Evolutionary conservation across 1,139 yeast genomes (phyloP).

Genomic region (Hemisphaericaspora xylofermentans): DNA sequence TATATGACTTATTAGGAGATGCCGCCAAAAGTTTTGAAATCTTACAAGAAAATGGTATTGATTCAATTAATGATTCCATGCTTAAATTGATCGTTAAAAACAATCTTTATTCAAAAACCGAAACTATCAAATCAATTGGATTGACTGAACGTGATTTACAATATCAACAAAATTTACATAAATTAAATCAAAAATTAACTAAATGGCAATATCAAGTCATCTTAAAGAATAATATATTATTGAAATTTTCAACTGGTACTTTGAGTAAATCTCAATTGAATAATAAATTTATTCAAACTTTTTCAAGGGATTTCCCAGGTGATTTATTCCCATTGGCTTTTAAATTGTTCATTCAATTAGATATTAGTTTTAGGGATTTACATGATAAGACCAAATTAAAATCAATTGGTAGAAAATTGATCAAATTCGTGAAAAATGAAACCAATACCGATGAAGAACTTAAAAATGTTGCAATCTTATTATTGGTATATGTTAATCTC

Average conservation of each 20-base stretch:
- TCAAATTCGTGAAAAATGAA: constrained; percentile 20
- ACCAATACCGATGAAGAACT: constrained; percentile 4
- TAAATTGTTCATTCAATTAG: constrained; percentile 29
- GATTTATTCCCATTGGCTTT: constrained; percentile 36
- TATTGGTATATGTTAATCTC: constrained; percentile 48
- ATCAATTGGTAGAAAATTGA: constrained; percentile 26
- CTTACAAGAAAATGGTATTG: constrained; percentile 23
- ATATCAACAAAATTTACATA: constrained; percentile 38
- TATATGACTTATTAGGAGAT: constrained; percentile 51
- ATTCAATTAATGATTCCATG: constrained; percentile 30
- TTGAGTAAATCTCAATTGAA: constrained; percentile 27
- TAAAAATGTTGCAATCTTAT: constrained; percentile 32
- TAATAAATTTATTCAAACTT: constrained; percentile 19
- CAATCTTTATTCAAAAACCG: constrained; percentile 27
- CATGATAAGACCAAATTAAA: constrained; percentile 16
- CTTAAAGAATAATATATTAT: constrained; percentile 44
- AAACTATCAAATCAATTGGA: constrained; percentile 31
- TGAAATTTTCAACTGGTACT: constrained; percentile 41
- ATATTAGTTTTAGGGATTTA: constrained; percentile 30
- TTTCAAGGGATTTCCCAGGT: constrained; percentile 25
- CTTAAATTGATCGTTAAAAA: constrained; percentile 33
- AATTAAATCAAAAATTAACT: constrained; percentile 41
- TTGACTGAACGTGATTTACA: constrained; percentile 44
- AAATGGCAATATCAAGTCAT: constrained; percentile 41
- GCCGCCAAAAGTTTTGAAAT: constrained; percentile 42